Evolutionary conservation across 768 basidiomycete genomes (phyloP).

Genomic region (Boletellus ananas): DNA sequence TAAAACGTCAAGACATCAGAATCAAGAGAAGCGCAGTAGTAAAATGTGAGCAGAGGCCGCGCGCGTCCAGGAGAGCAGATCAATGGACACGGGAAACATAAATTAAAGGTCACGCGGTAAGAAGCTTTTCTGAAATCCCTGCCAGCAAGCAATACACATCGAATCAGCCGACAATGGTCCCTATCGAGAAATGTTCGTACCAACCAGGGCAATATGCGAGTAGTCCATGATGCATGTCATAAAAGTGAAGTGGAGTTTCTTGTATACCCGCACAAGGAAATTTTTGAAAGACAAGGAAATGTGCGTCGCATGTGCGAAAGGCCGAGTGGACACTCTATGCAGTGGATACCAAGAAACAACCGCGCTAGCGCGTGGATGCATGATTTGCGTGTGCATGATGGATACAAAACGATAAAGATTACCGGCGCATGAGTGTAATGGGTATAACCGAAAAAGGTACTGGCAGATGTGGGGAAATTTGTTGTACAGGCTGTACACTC

Average conservation of each 20-base stretch:
- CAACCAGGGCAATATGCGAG: slow-evolving; percentile 23
- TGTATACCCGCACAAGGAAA: slow-evolving; percentile 21
- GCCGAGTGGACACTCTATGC: slow-evolving; percentile 14
- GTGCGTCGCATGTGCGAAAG: slow-evolving; percentile 10
- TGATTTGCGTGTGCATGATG: slow-evolving; percentile 29
- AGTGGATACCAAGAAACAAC: slow-evolving; percentile 15
- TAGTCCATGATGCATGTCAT: slow-evolving; percentile 30
- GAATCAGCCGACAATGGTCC: slow-evolving; percentile 16
- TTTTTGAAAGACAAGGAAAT: slow-evolving; percentile 11
- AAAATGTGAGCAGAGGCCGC: not conserved
- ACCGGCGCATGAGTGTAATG: slow-evolving; percentile 26
- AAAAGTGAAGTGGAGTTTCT: slow-evolving; percentile 16
- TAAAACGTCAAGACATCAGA: slow-evolving; percentile 10
- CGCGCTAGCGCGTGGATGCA: slow-evolving; percentile 18
- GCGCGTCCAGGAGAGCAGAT: too few relatives aligned
- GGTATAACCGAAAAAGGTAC: slow-evolving; percentile 21
- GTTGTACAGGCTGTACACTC: slow-evolving; percentile 24
- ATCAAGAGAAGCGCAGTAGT: slow-evolving; percentile 5
- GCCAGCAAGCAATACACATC: slow-evolving; percentile 10
- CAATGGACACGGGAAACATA: slow-evolving; percentile 7
- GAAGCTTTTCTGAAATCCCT: slow-evolving; percentile 21
- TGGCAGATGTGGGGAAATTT: slow-evolving; percentile 9
- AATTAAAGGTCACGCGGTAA: slow-evolving; percentile 22
- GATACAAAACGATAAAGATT: slow-evolving; percentile 34
- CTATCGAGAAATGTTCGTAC: slow-evolving; percentile 11